Evolutionary conservation across 805 yeast genomes (phyloP), one percentile per base, ranked within the genome.

Genomic region (Barnettozyma wickerhamii): DNA sequence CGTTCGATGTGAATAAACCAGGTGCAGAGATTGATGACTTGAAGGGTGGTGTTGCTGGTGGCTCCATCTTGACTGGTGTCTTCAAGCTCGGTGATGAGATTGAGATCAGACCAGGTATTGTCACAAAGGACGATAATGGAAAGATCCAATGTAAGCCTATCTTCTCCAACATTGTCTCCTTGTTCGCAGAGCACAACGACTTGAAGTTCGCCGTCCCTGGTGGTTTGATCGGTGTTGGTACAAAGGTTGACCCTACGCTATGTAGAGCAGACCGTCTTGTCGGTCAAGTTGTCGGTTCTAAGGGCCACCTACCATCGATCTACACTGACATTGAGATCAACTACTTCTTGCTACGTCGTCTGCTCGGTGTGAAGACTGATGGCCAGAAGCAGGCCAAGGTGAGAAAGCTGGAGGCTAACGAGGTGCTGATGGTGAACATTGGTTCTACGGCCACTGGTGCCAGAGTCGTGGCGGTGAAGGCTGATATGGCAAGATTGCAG

Each of bases 21-120:
- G 99, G 99, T 72, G 81, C 96, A 33, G 97, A 90, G 68, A 87
- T 95, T 53, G 90, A 84, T 52, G 98, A 91, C 57, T 77, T 93
- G 64, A 90, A 90, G 71, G 99, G 99, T 60, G 99, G 99, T 81
- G 98, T 93, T 63, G 99, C 99, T 34, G 99, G 99, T 74, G 99
- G 99, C 55, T 88, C 96, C 40, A 91, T 93, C 57, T 75, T 93
- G 62, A 88, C 81, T 46, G 99, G 99, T 77, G 99, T 93, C 36
- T 87, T 93, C 74, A 84, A 86, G 64, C 75, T 93, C 50, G 98
- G 96, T 48, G 99, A 93, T 63, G 98, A 93, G 73, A 91, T 93
- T 60, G 99, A 93, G 72, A 90, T 93, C 62, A 79, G 99, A 67
- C 99, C 99, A 43, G 99, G 99, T 76, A 90, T 93, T 52, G 98